Conservation (phyloP, 2,329 filamentous ascomycete species). For the Nakataea oryzae region DNA sequence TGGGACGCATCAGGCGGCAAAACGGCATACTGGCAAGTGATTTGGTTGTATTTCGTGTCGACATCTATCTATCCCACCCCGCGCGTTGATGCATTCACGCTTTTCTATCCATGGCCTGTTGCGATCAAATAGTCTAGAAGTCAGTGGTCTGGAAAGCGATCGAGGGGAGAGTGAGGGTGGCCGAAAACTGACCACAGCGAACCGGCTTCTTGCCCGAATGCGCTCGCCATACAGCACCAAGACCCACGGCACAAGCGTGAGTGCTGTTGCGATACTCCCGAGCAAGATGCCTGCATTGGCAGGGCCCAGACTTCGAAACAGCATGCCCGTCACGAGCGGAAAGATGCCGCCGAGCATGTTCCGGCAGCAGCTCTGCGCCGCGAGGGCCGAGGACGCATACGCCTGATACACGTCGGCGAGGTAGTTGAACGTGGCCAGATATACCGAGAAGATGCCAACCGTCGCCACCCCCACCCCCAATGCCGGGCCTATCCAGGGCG, state of each 20-base stretch:
- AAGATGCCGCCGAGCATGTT: constrained; percentile 78
- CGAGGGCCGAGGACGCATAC: constrained; percentile 77
- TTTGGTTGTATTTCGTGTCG: neutral
- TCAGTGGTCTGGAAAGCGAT: neutral
- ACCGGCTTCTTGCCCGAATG: constrained; percentile 66
- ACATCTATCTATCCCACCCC: neutral
- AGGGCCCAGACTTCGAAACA: constrained; percentile 66
- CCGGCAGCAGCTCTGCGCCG: constrained; percentile 76
- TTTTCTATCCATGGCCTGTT: neutral
- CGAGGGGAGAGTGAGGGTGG: neutral
- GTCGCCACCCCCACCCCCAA: constrained; percentile 65
- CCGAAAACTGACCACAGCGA: constrained; percentile 48
- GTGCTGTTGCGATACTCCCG: constrained; percentile 55
- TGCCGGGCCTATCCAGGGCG: constrained; percentile 61
- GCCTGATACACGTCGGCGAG: constrained; percentile 78
- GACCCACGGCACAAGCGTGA: constrained; percentile 83
- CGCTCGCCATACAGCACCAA: constrained; percentile 66
- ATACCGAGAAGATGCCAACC: constrained; percentile 79
- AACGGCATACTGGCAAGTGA: too few species aligned
- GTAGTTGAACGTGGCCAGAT: constrained; percentile 87
- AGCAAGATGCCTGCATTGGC: constrained; percentile 63
- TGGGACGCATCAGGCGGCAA: too few species aligned
- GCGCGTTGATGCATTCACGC: neutral
- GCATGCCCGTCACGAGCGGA: constrained; percentile 60
- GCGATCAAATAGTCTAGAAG: neutral